Percentiles rank a stretch among this genome's conserved stretches.
Conservation (phyloP, 495 filamentous ascomycete genomes). For the Hypoxylon crocopeplum region DNA sequence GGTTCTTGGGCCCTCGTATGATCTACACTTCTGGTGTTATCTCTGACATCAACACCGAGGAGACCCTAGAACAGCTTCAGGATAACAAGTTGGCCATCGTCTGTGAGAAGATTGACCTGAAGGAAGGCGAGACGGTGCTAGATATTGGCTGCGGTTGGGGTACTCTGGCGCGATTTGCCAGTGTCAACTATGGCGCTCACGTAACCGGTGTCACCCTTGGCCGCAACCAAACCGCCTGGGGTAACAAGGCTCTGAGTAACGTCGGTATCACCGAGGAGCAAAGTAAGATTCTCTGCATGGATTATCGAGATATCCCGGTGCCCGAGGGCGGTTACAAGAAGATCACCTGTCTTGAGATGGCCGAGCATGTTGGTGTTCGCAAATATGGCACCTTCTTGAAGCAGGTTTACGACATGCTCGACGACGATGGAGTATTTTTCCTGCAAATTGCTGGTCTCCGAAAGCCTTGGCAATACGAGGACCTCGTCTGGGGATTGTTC, state of each 20-base stretch:
- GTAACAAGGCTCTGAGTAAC: slow-evolving; percentile 74
- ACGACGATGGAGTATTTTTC: slow-evolving; percentile 85
- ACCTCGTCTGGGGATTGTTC: slow-evolving; percentile 85
- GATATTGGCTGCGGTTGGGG: slow-evolving; percentile 92
- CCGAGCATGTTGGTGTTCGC: slow-evolving; percentile 85
- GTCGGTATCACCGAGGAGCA: slow-evolving; percentile 73
- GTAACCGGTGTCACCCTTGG: slow-evolving; percentile 83
- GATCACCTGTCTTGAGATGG: slow-evolving; percentile 91
- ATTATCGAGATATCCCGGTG: slow-evolving; percentile 82
- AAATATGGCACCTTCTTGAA: slow-evolving; percentile 71
- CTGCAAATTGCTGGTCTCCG: slow-evolving; percentile 83
- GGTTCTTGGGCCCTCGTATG: slow-evolving; percentile 91
- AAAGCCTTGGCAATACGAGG: slow-evolving; percentile 88
- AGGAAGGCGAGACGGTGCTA: slow-evolving; percentile 73
- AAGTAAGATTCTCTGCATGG: slow-evolving; percentile 79
- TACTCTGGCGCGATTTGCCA: slow-evolving; percentile 81
- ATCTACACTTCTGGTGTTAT: slow-evolving; percentile 88
- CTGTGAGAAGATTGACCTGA: slow-evolving; percentile 81
- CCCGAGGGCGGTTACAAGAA: slow-evolving; percentile 76
- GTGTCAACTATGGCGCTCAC: slow-evolving; percentile 76
- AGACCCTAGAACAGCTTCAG: slow-evolving; percentile 83
- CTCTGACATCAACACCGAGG: slow-evolving; percentile 74
- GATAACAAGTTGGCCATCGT: slow-evolving; percentile 88
- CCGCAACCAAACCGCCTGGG: slow-evolving; percentile 85
- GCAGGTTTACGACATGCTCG: slow-evolving; percentile 83